Evolutionary conservation across 2,329 filamentous ascomycete genomes (phyloP).

Genomic region (Colletotrichum sp.): DNA sequence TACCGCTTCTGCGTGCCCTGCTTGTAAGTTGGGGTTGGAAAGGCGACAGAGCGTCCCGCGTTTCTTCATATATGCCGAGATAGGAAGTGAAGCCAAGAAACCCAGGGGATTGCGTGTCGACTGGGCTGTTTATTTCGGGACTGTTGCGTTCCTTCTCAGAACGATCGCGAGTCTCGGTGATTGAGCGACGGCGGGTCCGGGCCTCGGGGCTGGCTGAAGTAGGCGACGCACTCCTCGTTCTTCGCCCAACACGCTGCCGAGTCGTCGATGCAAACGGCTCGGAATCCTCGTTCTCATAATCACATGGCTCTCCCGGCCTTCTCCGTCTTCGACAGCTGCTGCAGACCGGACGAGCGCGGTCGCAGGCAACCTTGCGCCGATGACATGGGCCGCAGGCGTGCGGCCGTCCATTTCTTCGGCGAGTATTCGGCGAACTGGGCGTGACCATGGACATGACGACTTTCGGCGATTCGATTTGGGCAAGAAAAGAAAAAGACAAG

Average conservation of each 20-base stretch:
- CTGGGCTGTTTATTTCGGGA: background rate
- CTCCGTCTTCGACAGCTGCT: background rate
- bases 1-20: background rate
- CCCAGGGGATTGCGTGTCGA: background rate
- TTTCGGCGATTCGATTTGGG: background rate
- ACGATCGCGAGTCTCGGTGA: rapidly evolving
- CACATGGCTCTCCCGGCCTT: background rate
- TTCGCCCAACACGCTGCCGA: background rate
- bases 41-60: background rate
- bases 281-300: background rate
- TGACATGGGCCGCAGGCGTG: background rate
- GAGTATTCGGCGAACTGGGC: background rate
- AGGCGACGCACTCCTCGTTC: background rate
- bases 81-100: background rate
- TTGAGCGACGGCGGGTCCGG: background rate
- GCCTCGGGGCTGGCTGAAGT: background rate
- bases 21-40: background rate
- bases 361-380: background rate
- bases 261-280: background rate
- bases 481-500: background rate
- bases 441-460: background rate
- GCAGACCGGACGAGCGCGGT: background rate
- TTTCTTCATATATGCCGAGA: background rate
- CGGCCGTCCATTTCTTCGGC: background rate
- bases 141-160: background rate